Conservation (phyloP, 73 alveolate genomes). For the Stentor coeruleus region DNA sequence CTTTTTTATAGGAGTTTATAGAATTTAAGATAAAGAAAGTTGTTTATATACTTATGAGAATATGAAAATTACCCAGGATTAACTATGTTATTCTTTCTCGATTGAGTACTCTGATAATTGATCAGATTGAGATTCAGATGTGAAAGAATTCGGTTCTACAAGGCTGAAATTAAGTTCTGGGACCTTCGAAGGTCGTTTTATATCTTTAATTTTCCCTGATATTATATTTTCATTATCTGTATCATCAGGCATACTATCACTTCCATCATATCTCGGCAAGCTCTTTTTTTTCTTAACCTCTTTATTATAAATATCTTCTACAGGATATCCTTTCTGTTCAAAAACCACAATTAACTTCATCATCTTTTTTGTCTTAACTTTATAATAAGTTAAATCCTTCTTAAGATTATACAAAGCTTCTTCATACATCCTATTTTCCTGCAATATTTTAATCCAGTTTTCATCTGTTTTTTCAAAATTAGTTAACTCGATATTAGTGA, state of each 20-base stretch:
- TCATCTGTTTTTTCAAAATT: neutral
- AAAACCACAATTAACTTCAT: neutral
- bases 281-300: neutral
- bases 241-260: too few relatives aligned
- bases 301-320: neutral
- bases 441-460: neutral
- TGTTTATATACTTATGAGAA: too few relatives aligned
- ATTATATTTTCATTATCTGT: neutral
- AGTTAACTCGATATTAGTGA: neutral
- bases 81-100: too few relatives aligned
- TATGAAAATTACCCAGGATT: too few relatives aligned
- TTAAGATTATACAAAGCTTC: neutral
- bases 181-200: too few relatives aligned
- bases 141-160: too few relatives aligned
- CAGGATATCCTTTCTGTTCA: neutral
- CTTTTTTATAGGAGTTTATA: too few relatives aligned
- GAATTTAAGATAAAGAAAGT: too few relatives aligned
- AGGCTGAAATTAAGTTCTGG: too few relatives aligned
- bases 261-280: neutral
- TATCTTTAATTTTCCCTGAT: too few relatives aligned
- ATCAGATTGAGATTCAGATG: too few relatives aligned
- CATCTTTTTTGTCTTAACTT: neutral
- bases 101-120: too few relatives aligned
- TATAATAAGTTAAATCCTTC: neutral
- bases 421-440: neutral